A percentile compares a stretch with the other conserved stretches of the same genome.
These are phyloP conservation scores for Nelumbo lutea DNA, from an alignment of 164 flowering plant genomes.

Conservation along the genomic window DNA sequence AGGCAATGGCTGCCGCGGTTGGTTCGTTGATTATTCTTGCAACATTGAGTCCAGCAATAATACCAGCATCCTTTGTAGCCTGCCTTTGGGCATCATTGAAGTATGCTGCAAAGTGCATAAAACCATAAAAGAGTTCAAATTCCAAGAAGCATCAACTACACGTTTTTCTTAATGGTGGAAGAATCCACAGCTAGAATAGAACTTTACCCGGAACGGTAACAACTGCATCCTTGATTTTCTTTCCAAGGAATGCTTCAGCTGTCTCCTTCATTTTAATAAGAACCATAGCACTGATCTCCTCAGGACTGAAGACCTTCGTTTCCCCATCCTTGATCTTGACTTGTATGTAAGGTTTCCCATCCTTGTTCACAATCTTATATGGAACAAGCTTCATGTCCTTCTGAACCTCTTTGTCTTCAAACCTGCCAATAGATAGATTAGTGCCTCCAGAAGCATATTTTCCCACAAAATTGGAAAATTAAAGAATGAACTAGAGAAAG, in stretches of 20 bases:
- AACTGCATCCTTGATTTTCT: conserved; percentile 92
- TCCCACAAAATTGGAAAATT: neutral
- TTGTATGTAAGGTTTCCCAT: conserved; percentile 86
- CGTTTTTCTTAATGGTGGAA: no score
- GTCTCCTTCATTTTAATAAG: conserved; percentile 90
- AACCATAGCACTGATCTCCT: conserved; percentile 91
- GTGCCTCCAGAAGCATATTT: neutral
- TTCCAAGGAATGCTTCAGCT: conserved; percentile 92
- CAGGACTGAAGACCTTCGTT: conserved; percentile 84
- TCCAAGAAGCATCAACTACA: neutral
- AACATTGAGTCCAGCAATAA: conserved; percentile 31
- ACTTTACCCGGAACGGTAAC: conserved; percentile 81
- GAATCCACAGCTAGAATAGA: neutral
- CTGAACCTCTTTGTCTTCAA: conserved; percentile 88
- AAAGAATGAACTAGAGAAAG: neutral
- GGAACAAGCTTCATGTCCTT: conserved; percentile 86
- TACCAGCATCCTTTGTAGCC: conserved; percentile 36
- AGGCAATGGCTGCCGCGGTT: conserved; percentile 35
- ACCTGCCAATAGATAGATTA: conserved; percentile 35
- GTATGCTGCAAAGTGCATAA: conserved; percentile 21
- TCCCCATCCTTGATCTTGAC: conserved; percentile 76
- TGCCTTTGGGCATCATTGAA: conserved; percentile 37
- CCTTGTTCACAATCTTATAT: conserved; percentile 79
- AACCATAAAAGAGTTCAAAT: neutral
- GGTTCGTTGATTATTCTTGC: conserved; percentile 32